Evolutionary conservation across 257 asterid genomes (phyloP).

Genomic region (Fraxinus cuspidata): DNA sequence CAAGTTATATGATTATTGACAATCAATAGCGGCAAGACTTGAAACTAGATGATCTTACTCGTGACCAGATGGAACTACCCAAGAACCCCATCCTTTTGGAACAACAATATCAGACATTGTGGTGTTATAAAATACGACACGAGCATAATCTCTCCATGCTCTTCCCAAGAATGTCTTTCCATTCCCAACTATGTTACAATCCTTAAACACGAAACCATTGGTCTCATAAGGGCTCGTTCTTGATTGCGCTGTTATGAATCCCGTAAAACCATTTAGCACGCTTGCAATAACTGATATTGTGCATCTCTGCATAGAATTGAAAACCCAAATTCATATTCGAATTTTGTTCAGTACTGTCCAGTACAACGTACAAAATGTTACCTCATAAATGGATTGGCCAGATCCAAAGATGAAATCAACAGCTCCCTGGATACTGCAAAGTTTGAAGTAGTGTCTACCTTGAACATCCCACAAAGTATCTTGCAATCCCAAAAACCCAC

Average conservation of each 20-base stretch:
- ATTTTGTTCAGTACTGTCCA: not conserved
- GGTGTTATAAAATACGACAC: slow-evolving; percentile 58
- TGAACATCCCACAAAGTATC: slow-evolving; percentile 73
- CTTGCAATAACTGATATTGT: slow-evolving; percentile 46
- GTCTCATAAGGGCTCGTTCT: slow-evolving; percentile 26
- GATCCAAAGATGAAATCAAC: slow-evolving; percentile 79
- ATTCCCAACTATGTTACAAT: slow-evolving; percentile 36
- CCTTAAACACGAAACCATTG: slow-evolving; percentile 49
- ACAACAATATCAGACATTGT: slow-evolving; percentile 44
- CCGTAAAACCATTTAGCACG: slow-evolving; percentile 37
- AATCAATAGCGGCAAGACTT: not conserved
- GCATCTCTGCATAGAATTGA: slow-evolving; percentile 41
- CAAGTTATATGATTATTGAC: not conserved
- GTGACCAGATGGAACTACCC: slow-evolving; percentile 30
- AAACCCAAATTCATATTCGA: not conserved
- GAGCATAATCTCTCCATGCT: slow-evolving; percentile 70
- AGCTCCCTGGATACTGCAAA: slow-evolving; percentile 62
- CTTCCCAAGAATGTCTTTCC: slow-evolving; percentile 52
- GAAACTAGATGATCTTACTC: slow-evolving; percentile 43
- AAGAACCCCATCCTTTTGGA: slow-evolving; percentile 64
- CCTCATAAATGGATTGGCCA: slow-evolving; percentile 83
- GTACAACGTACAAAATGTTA: slow-evolving; percentile 9
- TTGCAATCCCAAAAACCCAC: slow-evolving; percentile 61
- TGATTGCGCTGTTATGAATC: slow-evolving; percentile 77
- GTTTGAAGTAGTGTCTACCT: slow-evolving; percentile 68